These are phyloP conservation scores for Moesziomyces globuligerus DNA, from an alignment of 1,284 basidiomycete species.

Conservation along the genomic window DNA sequence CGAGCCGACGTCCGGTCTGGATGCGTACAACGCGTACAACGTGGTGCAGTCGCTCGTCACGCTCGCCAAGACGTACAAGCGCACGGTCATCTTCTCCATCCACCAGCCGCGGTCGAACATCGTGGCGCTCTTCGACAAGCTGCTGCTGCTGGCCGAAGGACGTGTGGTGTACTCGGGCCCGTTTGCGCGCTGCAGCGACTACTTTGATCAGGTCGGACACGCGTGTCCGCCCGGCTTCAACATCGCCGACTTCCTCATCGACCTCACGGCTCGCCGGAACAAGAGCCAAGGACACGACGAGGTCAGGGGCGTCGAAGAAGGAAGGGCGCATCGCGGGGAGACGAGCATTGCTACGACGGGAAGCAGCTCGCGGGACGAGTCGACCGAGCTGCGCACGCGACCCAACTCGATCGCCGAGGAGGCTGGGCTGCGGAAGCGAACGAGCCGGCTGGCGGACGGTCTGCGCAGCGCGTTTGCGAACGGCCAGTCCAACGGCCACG, in stretches of 20 bases:
- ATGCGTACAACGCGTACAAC: conserved; percentile 93
- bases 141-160: conserved; percentile 80
- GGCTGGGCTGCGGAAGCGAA: conserved; percentile 70
- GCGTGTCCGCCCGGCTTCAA: conserved; percentile 95
- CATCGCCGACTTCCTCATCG: conserved; percentile 77
- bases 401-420: conserved; percentile 74
- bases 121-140: conserved; percentile 90
- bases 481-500: conserved; percentile 70
- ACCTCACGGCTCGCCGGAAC: conserved; percentile 42
- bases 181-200: conserved; percentile 78
- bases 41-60: conserved; percentile 88
- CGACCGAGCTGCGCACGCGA: conserved; percentile 72
- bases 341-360: conserved; percentile 37
- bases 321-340: conserved; percentile 9
- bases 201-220: conserved; percentile 81
- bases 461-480: conserved; percentile 69
- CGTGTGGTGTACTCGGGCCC: conserved; percentile 81
- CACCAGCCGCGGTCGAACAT: conserved; percentile 99
- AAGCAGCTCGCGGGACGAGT: conserved; percentile 35
- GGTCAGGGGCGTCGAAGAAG: conserved; percentile 23
- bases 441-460: conserved; percentile 77
- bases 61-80: conserved; percentile 86
- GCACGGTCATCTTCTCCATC: conserved; percentile 96
- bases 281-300: neutral
- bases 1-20: conserved; percentile 89